Percentiles rank a stretch among this genome's conserved stretches.
These are phyloP conservation scores for Arthrobotrys pseudoclavata DNA, from an alignment of 2,329 filamentous ascomycete species.

Conservation along the genomic window DNA sequence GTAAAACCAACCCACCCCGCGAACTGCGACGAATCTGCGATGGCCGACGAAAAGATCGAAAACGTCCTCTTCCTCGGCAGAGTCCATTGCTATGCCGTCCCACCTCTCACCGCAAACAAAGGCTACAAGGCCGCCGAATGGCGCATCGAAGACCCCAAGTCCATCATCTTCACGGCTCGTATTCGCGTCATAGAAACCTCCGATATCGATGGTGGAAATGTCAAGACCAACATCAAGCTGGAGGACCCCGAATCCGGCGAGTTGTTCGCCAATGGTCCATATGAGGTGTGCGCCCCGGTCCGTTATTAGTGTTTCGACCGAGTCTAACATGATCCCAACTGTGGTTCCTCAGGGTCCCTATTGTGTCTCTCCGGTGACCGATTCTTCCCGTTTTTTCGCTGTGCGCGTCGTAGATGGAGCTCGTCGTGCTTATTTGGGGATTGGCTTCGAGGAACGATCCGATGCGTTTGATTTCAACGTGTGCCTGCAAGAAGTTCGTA, in stretches of 20 bases:
- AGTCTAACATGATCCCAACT: neutral
- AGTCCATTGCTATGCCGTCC: constrained; percentile 90
- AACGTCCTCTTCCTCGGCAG: constrained; percentile 83
- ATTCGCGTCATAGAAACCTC: constrained; percentile 83
- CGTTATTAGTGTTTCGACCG: neutral
- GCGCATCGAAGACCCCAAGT: constrained; percentile 77
- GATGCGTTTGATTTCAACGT: constrained; percentile 90
- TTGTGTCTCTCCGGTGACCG: constrained; percentile 80
- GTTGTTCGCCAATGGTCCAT: constrained; percentile 87
- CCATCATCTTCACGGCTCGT: constrained; percentile 85
- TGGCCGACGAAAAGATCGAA: constrained; percentile 80
- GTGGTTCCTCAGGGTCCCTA: constrained; percentile 59
- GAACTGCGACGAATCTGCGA: constrained; percentile 52
- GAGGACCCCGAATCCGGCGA: constrained; percentile 80
- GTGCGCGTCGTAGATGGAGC: constrained; percentile 81
- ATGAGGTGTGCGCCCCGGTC: constrained; percentile 66
- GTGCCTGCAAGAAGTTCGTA: constrained; percentile 80
- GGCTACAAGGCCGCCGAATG: constrained; percentile 83
- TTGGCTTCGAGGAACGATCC: constrained; percentile 87
- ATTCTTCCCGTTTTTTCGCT: constrained; percentile 87
- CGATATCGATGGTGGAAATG: constrained; percentile 69
- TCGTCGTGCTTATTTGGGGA: constrained; percentile 82
- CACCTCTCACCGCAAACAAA: constrained; percentile 80
- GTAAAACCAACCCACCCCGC: constrained; percentile 36
- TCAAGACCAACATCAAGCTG: constrained; percentile 82